phyloP scores from a whole-genome alignment of 1,284 basidiomycete species.

The Cutaneotrichosporon sp. region DNA sequence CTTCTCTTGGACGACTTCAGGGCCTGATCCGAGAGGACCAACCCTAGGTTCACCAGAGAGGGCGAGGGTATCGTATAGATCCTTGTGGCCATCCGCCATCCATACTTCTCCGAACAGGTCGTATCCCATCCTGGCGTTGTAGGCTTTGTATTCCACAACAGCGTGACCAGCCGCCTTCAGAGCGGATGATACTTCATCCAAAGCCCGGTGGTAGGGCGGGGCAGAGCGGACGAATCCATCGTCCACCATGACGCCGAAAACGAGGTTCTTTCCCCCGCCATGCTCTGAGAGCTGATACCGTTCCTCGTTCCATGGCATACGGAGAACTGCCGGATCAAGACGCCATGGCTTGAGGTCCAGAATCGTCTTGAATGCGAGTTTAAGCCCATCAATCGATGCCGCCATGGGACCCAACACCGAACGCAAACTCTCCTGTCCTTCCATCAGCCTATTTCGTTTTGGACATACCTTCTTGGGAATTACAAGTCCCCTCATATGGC shows the following conservation, averaged over 20 bases:
- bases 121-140: background rate
- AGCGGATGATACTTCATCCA: conserved; percentile 61
- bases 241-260: conserved; percentile 52
- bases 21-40: conserved; percentile 23
- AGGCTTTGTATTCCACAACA: conserved; percentile 47
- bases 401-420: conserved; percentile 69
- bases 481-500: conserved; percentile 6
- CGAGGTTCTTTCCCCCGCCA: background rate
- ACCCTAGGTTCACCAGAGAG: background rate
- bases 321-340: conserved; percentile 61
- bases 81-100: conserved; percentile 20
- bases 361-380: conserved; percentile 49
- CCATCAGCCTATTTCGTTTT: conserved; percentile 59
- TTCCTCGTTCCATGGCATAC: conserved; percentile 64
- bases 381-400: conserved; percentile 60
- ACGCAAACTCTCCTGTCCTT: conserved; percentile 65
- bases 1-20: conserved; percentile 7
- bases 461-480: background rate
- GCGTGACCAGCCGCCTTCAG: conserved; percentile 65
- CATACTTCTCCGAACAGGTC: conserved; percentile 2
- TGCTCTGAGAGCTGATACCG: conserved; percentile 57
- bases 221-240: conserved; percentile 63
- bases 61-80: conserved; percentile 1
- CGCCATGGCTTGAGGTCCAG: conserved; percentile 62
- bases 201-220: conserved; percentile 65